Evolutionary conservation across 2,329 filamentous ascomycete species (phyloP), one percentile per base, ranked within the genome.

Genomic region (Cladosporium sp.): DNA sequence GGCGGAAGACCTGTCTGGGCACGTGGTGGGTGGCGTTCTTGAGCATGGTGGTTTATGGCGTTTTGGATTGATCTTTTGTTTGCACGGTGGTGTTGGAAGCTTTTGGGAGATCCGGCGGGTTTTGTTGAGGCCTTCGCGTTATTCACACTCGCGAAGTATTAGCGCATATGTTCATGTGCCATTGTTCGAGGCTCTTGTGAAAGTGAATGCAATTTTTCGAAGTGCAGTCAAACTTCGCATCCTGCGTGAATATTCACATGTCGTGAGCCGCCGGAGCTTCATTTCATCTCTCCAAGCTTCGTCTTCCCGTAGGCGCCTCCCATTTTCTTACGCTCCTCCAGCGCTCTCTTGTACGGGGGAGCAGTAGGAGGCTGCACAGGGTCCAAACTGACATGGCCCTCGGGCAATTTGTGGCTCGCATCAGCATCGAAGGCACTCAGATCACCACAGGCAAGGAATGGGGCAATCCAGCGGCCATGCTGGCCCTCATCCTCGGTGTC

Each of bases 381-480:
- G 67, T 96, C 90, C 45, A 97, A 78, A 60, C 86, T 91, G 49
- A 95, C 81, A 65, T 95, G 82, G 59, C 90, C 87, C 55, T 91
- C 86, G 0, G 93, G 91, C 14, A 98, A 76, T 60, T 87, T 82
- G 70, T 97, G 96, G 4, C 91, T 93, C 3, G 93, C 92, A 75
- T 98, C 93, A 0, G 92, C 90, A 73, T 98, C 93, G 73, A 91
- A 98, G 9, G 89, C 85, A 19, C 90, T 95, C 49, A 98, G 77
- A 71, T 98, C 93, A 43, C 93, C 93, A 68, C 93, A 98, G n/a
- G 93, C 91, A 63, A 98, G 81, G 67, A 98, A 98, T 0, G 92
- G 90, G 3, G 91, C 90, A 61, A 97, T 92, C 90, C 92, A 97
- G 46, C 86, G 76, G 55, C 82, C 77, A 10, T 69, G 67, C 45